phyloP scores from a whole-genome alignment of 495 filamentous ascomycete species.

The Pseudomonodictys pantanalensis region DNA sequence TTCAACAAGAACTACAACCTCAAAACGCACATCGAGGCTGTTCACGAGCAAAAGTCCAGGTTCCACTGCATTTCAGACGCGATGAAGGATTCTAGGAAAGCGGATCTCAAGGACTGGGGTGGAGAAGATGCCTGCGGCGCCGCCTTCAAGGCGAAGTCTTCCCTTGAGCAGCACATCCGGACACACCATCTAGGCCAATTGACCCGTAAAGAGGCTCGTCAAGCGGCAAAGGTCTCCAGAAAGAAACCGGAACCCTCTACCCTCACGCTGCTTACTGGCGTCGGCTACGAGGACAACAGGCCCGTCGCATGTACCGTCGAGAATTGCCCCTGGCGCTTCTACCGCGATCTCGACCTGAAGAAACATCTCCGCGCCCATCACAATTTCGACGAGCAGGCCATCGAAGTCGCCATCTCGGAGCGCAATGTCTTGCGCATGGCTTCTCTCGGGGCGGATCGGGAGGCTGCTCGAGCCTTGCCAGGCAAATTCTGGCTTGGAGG shows the following conservation, averaged over 20 bases:
- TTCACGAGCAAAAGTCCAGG: slow-evolving; percentile 64
- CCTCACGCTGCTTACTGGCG: slow-evolving; percentile 54
- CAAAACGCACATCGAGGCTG: slow-evolving; percentile 69
- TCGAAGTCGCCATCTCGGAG: slow-evolving; percentile 42
- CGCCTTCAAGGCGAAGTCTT: slow-evolving; percentile 65
- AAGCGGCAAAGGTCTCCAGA: slow-evolving; percentile 3
- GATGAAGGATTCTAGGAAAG: slow-evolving; percentile 49
- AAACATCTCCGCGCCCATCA: slow-evolving; percentile 60
- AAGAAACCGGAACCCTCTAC: slow-evolving; percentile 6
- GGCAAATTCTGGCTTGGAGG: slow-evolving; percentile 49
- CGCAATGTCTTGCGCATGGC: slow-evolving; percentile 31
- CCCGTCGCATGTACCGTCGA: slow-evolving; percentile 55
- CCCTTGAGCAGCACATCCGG: slow-evolving; percentile 76
- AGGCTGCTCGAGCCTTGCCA: no score
- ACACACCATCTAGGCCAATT: slow-evolving; percentile 65
- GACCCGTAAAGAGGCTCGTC: slow-evolving; percentile 29
- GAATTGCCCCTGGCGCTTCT: slow-evolving; percentile 59
- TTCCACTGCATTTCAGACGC: slow-evolving; percentile 73
- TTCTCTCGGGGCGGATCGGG: no score
- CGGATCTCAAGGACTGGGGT: slow-evolving; percentile 57
- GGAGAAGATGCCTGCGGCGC: slow-evolving; percentile 65
- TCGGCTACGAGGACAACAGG: slow-evolving; percentile 55
- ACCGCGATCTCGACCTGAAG: slow-evolving; percentile 64
- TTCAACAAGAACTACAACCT: slow-evolving; percentile 80
- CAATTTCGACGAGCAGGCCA: slow-evolving; percentile 49